A percentile compares a stretch with the other conserved stretches of the same genome.
Evolutionary conservation across 352 stramenopile species (phyloP).

Genomic region (Phytopythium helicoides): DNA sequence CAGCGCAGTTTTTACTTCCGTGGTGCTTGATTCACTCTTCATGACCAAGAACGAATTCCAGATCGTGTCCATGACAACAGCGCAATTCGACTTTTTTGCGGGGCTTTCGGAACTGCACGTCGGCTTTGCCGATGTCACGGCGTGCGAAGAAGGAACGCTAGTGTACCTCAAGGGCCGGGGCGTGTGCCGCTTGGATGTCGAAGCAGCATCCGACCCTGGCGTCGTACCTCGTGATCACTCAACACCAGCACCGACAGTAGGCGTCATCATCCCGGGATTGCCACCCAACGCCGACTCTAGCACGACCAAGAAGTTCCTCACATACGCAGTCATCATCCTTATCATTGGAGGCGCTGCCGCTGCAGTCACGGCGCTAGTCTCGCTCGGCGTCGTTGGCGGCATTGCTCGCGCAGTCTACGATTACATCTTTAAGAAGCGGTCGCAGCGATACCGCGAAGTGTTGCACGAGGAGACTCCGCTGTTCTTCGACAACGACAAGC

Average conservation of each 20-base stretch:
- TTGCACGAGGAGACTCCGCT: constrained; percentile 71
- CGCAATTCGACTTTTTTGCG: constrained; percentile 70
- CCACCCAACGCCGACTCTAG: constrained; percentile 13
- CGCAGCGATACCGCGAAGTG: constrained; percentile 36
- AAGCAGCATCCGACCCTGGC: constrained; percentile 26
- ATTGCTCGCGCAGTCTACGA: constrained; percentile 41
- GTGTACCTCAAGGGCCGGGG: constrained; percentile 59
- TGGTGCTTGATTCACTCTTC: constrained; percentile 43
- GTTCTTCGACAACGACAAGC: constrained; percentile 69
- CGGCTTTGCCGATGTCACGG: constrained; percentile 49
- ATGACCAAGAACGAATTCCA: constrained; percentile 53
- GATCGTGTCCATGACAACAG: constrained; percentile 42
- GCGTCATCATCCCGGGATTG: constrained; percentile 33
- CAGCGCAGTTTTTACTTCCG: constrained; percentile 40
- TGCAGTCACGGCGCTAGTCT: constrained; percentile 22
- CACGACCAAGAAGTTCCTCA: constrained; percentile 50
- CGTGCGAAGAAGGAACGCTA: constrained; percentile 36
- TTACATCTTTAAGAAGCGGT: constrained; percentile 30
- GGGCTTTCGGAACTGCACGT: constrained; percentile 51
- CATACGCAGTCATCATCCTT: constrained; percentile 33
- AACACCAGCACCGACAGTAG: constrained; percentile 28
- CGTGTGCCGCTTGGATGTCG: constrained; percentile 46
- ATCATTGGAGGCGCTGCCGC: constrained; percentile 27
- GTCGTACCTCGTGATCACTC: constrained; percentile 23
- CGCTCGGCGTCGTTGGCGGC: constrained; percentile 32